Evolutionary conservation across 176 grass and related monocot genomes (phyloP).

Genomic region (Carex parvula): DNA sequence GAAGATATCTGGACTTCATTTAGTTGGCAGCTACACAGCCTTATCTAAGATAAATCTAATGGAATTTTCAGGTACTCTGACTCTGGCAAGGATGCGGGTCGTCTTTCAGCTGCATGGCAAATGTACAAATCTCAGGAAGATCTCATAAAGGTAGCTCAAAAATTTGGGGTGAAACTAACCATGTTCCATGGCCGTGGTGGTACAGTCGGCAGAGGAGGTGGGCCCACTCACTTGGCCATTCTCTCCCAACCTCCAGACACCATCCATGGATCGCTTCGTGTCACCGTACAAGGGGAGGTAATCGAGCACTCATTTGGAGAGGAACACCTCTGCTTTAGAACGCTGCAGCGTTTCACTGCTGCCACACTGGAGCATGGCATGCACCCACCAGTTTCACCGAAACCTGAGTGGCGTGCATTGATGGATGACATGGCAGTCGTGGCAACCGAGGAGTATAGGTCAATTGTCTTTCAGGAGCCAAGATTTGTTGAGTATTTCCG

Average conservation of each 20-base stretch:
- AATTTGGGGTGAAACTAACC: slow-evolving; percentile 90
- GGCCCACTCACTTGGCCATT: slow-evolving; percentile 93
- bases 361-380: slow-evolving; percentile 98
- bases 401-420: slow-evolving; percentile 78
- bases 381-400: slow-evolving; percentile 87
- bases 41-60: slow-evolving; percentile 17
- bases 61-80: slow-evolving; percentile 60
- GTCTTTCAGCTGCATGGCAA: slow-evolving; percentile 95
- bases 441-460: slow-evolving; percentile 80
- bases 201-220: slow-evolving; percentile 92
- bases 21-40: not conserved
- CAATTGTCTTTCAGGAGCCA: slow-evolving; percentile 86
- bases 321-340: slow-evolving; percentile 91
- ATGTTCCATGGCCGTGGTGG: slow-evolving; percentile 99
- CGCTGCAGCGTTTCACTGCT: slow-evolving; percentile 87
- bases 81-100: slow-evolving; percentile 95
- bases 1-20: not conserved
- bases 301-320: slow-evolving; percentile 97
- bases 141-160: slow-evolving; percentile 91
- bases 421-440: slow-evolving; percentile 92
- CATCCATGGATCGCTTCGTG: slow-evolving; percentile 79
- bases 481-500: slow-evolving; percentile 97
- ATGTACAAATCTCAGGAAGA: slow-evolving; percentile 97
- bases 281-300: slow-evolving; percentile 95
- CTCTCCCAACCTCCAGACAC: slow-evolving; percentile 94